Evolutionary conservation across 2,329 filamentous ascomycete genomes (phyloP), one percentile per base, ranked within the genome.

Genomic region (Madurella mycetomatis): DNA sequence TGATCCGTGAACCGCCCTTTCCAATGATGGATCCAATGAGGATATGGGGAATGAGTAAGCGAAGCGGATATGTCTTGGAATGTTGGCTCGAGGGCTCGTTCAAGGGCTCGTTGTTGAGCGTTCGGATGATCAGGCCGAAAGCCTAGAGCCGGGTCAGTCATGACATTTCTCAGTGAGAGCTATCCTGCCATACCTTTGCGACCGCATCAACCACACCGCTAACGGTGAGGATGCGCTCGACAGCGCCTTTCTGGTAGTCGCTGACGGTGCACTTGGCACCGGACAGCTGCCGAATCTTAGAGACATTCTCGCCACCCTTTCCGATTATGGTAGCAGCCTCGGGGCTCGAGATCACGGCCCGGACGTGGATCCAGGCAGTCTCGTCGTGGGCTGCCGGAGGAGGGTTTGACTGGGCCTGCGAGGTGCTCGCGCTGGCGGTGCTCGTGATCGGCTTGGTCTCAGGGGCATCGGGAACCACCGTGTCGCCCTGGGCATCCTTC

Each of bases 21-120:
- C 94, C 94, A 72, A 99, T 99, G 73, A 99, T 97, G 57, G 92
- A 96, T 49, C 94, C 94, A 66, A 99, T 99, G 54, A 99, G 82
- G 65, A 99, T 94, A 69, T 97, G 94, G 16, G 94, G 94, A 64
- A 99, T 90, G 53, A 99, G 84, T 48, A 99, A 85, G 64, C 94
- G 91, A 51, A 99, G 85, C 57, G 94, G 94, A 66, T 99, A 99
- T 1, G 92, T 96, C 81, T 96, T 97, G 58, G 92, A 97, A 62
- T 95, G 90, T 50, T 91, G 86, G 55, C 87, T 96, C 12, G 94
- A 99, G 40, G 94, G 79, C 66, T 90, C 82, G 64, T 90, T 86
- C 50, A 99, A 81, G 34, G 91, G 88, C 75, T 99, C 94, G 68
- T 97, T 96, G 80, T 99, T 99, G 60, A 99, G 79, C 2, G 94